These are phyloP conservation scores for Rosa chinensis DNA, from an alignment of 306 rosid species.

Conservation along the genomic window DNA sequence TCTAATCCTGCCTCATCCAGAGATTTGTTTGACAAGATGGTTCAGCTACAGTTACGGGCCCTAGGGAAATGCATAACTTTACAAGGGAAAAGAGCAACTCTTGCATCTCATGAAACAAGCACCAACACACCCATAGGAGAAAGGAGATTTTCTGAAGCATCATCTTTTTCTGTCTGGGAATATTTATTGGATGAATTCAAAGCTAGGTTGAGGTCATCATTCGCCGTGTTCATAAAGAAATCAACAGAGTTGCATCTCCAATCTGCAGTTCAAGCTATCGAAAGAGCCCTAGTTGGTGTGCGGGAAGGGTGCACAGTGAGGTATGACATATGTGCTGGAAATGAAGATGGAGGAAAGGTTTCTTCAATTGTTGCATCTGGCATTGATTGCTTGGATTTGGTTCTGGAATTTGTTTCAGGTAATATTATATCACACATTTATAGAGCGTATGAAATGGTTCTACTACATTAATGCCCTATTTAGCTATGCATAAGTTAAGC, in stretches of 20 bases:
- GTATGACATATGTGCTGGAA: too few relatives aligned
- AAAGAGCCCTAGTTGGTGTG: conserved; percentile 7
- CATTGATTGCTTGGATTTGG: conserved; percentile 78
- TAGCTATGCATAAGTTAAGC: background rate
- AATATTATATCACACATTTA: conserved; percentile 24
- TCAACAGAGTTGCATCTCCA: conserved; percentile 67
- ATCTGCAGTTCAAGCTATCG: conserved; percentile 69
- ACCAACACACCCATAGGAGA: conserved; percentile 50
- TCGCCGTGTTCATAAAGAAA: conserved; percentile 58
- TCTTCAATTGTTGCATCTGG: conserved; percentile 76
- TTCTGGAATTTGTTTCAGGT: conserved; percentile 89
- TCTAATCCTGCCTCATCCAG: conserved; percentile 58
- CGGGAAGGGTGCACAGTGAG: too few relatives aligned
- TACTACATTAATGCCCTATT: background rate
- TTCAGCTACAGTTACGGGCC: conserved; percentile 64
- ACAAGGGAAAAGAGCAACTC: conserved; percentile 77
- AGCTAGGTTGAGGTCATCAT: conserved; percentile 63
- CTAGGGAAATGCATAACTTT: conserved; percentile 73
- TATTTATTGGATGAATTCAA: conserved; percentile 65
- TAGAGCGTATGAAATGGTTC: conserved; percentile 8
- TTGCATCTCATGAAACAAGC: conserved; percentile 63
- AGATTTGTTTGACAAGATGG: conserved; percentile 53
- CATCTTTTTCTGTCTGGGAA: conserved; percentile 42
- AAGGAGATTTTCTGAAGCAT: conserved; percentile 44
- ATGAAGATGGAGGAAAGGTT: conserved; percentile 26